A percentile compares a stretch with the other conserved stretches of the same genome.
phyloP scores from a whole-genome alignment of 345 rosid genomes.

The Noccaea bulbosa region DNA sequence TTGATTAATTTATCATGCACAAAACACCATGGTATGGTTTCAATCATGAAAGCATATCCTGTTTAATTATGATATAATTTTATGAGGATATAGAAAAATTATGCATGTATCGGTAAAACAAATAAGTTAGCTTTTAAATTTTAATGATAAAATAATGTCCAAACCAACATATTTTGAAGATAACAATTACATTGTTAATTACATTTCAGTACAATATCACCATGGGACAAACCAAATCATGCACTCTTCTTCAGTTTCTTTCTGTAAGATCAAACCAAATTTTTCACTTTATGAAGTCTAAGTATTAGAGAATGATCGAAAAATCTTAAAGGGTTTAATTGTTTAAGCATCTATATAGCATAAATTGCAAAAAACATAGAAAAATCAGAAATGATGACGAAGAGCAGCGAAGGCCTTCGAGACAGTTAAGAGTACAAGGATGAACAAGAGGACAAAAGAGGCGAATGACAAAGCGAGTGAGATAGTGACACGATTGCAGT shows the following conservation, averaged over 20 bases:
- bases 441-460: constrained; percentile 45
- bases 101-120: too few species aligned
- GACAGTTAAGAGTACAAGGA: constrained; percentile 59
- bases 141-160: too few species aligned
- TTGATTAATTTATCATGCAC: not conserved
- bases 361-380: not conserved
- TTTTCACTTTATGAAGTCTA: constrained; percentile 1
- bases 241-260: not conserved
- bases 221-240: too few species aligned
- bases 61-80: too few species aligned
- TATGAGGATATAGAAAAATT: too few species aligned
- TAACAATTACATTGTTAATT: too few species aligned
- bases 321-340: constrained; percentile 6
- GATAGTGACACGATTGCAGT: constrained; percentile 48
- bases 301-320: constrained; percentile 2
- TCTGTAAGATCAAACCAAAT: constrained; percentile 2
- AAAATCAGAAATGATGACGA: constrained; percentile 35
- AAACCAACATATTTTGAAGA: too few species aligned
- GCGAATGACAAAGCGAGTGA: constrained; percentile 47
- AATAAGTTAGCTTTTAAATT: too few species aligned
- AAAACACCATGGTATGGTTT: too few species aligned
- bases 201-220: too few species aligned
- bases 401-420: constrained; percentile 38
- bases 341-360: constrained; percentile 4
- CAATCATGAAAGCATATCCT: too few species aligned